A percentile compares a stretch with the other conserved stretches of the same genome.
These are phyloP conservation scores for Fusarium secorum DNA, from an alignment of 2,329 filamentous ascomycete genomes.

Conservation along the genomic window DNA sequence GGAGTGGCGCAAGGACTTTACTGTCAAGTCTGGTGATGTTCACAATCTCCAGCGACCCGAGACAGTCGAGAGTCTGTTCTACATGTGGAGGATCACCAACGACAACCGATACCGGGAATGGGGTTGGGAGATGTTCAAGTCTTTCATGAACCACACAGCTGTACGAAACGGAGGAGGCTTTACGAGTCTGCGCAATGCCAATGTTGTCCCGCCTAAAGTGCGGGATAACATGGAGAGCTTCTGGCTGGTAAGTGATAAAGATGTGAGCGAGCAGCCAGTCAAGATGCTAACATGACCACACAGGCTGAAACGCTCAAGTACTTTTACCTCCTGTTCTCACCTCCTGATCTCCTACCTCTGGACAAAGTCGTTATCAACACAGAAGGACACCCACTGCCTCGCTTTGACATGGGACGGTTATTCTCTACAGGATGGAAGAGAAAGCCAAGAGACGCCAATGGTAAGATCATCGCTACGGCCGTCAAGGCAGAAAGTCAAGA, in stretches of 20 bases:
- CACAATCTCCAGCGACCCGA: conserved; percentile 97
- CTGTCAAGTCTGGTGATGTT: conserved; percentile 80
- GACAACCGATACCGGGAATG: conserved; percentile 90
- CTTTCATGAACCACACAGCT: conserved; percentile 85
- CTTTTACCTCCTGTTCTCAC: conserved; percentile 92
- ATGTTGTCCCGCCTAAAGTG: conserved; percentile 70
- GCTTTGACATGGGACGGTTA: conserved; percentile 80
- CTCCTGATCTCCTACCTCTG: conserved; percentile 81
- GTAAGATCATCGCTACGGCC: conserved; percentile 47
- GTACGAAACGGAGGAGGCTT: conserved; percentile 82
- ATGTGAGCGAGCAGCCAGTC: background rate
- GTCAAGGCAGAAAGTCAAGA: conserved; percentile 10
- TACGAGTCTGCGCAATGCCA: conserved; percentile 80
- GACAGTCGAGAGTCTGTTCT: conserved; percentile 94
- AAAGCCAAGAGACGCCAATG: conserved; percentile 64
- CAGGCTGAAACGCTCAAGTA: conserved; percentile 97
- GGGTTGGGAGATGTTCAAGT: conserved; percentile 99
- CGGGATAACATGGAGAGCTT: conserved; percentile 99
- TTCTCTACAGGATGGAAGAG: conserved; percentile 85
- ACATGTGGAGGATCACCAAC: conserved; percentile 98
- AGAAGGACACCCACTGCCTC: conserved; percentile 88
- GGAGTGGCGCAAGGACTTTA: conserved; percentile 78
- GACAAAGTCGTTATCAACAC: conserved; percentile 94
- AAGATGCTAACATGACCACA: conserved; percentile 20
- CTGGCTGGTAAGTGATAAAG: conserved; percentile 76